Evolutionary conservation across 345 rosid species (phyloP), one percentile per base, ranked within the genome.

Genomic region (Euclidium syriacum): DNA sequence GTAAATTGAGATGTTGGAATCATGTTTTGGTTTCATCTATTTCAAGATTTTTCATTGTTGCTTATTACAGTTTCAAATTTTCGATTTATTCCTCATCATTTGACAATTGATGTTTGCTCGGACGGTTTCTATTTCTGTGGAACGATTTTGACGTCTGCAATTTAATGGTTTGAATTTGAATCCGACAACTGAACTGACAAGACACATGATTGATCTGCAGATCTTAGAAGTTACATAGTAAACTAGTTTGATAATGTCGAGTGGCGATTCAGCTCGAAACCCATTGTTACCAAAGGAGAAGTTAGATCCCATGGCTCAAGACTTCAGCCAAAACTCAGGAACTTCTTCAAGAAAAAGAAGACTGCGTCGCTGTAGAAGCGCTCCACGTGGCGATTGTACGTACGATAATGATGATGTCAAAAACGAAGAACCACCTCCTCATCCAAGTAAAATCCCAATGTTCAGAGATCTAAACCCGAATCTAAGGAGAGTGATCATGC

Each of bases 291-390:
- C 84, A 0, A 73, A 77, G 12, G 80, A 81, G 17, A 48, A 26
- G 12, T 41, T 39, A 6, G 72, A 70, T 50, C 49, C 80, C 1
- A 64, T 64, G 71, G 35, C 11, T 41, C 53, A 52, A 72, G 62
- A 26, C 55, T 51, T 64, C 76, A 60, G 46, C 70, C 43, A 17
- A 41, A 17, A 26, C 35, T 26, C 64, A 46, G 46, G 64, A 70
- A 47, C 69, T 39, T 49, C 70, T 35, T 71, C 73, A 5, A 62
- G 59, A 49, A 77, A 66, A 67, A 74, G 83, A 74, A 74, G 88
- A 62, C 6, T 76, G 35, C 82, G 85, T 33, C 90, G 82, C 39
- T 59, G 68, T 75, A 80, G 51, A 78, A 90, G 96, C 73, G 87
- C 95, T 77, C 95, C 99, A 20, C 72, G 73, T 3, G 73, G 81